Evolutionary conservation across 2,329 filamentous ascomycete species (phyloP).

Genomic region (Phoma sp.): DNA sequence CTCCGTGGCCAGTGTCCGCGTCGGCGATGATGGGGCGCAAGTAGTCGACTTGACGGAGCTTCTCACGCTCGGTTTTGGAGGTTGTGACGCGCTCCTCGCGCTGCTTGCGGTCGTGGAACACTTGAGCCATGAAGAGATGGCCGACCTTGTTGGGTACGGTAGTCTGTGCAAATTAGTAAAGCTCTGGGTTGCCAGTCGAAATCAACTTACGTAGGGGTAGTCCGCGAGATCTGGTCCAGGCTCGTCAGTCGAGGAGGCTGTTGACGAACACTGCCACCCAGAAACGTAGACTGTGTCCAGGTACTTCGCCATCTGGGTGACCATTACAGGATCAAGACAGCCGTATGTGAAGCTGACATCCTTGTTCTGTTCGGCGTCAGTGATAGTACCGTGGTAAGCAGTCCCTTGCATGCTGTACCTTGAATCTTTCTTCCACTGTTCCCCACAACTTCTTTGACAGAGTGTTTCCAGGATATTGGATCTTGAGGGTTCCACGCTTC

Average conservation of each 20-base stretch:
- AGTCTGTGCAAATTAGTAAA: constrained; percentile 63
- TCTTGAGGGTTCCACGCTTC: constrained; percentile 88
- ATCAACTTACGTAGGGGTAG: constrained; percentile 69
- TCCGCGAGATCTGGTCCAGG: constrained; percentile 97
- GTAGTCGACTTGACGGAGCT: constrained; percentile 85
- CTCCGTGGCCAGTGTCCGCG: constrained; percentile 95
- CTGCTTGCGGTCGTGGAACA: constrained; percentile 99
- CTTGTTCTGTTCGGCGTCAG: constrained; percentile 63
- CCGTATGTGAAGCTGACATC: constrained; percentile 95
- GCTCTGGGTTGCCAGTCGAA: too few species aligned
- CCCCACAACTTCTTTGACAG: constrained; percentile 95
- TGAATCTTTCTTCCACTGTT: constrained; percentile 84
- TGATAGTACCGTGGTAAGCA: not conserved
- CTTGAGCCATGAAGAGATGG: constrained; percentile 96
- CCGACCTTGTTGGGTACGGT: constrained; percentile 98
- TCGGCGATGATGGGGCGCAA: constrained; percentile 95
- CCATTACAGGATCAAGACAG: constrained; percentile 96
- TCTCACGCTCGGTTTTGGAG: constrained; percentile 73
- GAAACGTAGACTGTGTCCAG: constrained; percentile 98
- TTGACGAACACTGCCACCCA: constrained; percentile 98
- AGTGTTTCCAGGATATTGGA: constrained; percentile 87
- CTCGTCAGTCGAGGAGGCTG: constrained; percentile 92
- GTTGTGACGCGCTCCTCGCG: constrained; percentile 87
- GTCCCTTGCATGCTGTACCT: constrained; percentile 58
- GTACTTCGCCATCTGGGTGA: constrained; percentile 99